These are phyloP conservation scores for Brassica napus DNA, from an alignment of 345 rosid species.

Conservation along the genomic window Da-Ae NC_063442.1:11964501-11965000, in stretches of 20 bases:
- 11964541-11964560: slow-evolving; percentile 76
- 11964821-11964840: slow-evolving; percentile 62
- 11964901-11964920: slow-evolving; percentile 72
- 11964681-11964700: slow-evolving; percentile 60
- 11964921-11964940: slow-evolving; percentile 61
- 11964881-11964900: slow-evolving; percentile 82
- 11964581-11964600: slow-evolving; percentile 91
- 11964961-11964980: slow-evolving; percentile 87
- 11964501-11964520: slow-evolving; percentile 64
- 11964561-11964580: slow-evolving; percentile 91
- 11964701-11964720: slow-evolving; percentile 56
- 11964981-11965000: slow-evolving; percentile 85
- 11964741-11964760: slow-evolving; percentile 65
- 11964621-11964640: slow-evolving; percentile 55
- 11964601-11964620: slow-evolving; percentile 48
- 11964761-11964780: slow-evolving; percentile 73
- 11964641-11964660: slow-evolving; percentile 73
- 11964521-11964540: slow-evolving; percentile 71
- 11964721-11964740: slow-evolving; percentile 85
- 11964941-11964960: slow-evolving; percentile 63
- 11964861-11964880: slow-evolving; percentile 67
- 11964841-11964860: slow-evolving; percentile 56
- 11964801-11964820: slow-evolving; percentile 66
- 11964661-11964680: slow-evolving; percentile 89
- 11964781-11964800: slow-evolving; percentile 75